Evolutionary conservation across 2,329 filamentous ascomycete species (phyloP).

Genomic region (Septoria linicola): DNA sequence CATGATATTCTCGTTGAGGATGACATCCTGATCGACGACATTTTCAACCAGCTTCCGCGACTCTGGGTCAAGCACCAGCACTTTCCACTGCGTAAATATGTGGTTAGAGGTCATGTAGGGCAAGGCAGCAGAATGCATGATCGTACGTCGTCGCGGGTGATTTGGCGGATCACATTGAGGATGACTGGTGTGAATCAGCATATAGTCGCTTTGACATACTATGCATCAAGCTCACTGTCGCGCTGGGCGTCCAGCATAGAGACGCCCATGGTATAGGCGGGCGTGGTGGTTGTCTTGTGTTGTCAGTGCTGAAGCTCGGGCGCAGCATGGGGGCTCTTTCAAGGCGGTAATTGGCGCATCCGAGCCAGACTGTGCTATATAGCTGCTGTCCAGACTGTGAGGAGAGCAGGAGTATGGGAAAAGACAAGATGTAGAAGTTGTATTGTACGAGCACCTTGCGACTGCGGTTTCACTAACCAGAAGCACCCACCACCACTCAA

Average conservation of each 20-base stretch:
- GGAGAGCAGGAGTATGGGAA: not conserved
- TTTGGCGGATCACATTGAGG: constrained; percentile 69
- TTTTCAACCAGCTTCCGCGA: constrained; percentile 87
- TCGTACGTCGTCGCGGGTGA: constrained; percentile 68
- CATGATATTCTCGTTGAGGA: constrained; percentile 93
- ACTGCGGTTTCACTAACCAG: too few relatives aligned
- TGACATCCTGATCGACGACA: constrained; percentile 90
- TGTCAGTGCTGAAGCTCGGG: constrained; percentile 2
- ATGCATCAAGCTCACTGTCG: constrained; percentile 60
- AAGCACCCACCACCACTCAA: not conserved
- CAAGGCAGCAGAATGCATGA: constrained; percentile 24
- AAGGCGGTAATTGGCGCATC: constrained; percentile 10
- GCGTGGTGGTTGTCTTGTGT: not conserved
- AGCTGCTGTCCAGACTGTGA: not conserved
- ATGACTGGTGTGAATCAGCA: constrained; percentile 44
- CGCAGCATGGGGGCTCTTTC: not conserved
- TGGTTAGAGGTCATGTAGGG: constrained; percentile 14
- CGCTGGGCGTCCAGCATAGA: constrained; percentile 84
- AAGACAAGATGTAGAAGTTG: not conserved
- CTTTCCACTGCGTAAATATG: constrained; percentile 83
- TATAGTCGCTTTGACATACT: not conserved
- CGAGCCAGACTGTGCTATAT: not conserved
- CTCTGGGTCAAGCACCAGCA: constrained; percentile 81
- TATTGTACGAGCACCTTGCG: too few relatives aligned
- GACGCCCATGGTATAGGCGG: constrained; percentile 62